Evolutionary conservation across 2,329 filamentous ascomycete species (phyloP).

Genomic region (Aplosporella prunicola): DNA sequence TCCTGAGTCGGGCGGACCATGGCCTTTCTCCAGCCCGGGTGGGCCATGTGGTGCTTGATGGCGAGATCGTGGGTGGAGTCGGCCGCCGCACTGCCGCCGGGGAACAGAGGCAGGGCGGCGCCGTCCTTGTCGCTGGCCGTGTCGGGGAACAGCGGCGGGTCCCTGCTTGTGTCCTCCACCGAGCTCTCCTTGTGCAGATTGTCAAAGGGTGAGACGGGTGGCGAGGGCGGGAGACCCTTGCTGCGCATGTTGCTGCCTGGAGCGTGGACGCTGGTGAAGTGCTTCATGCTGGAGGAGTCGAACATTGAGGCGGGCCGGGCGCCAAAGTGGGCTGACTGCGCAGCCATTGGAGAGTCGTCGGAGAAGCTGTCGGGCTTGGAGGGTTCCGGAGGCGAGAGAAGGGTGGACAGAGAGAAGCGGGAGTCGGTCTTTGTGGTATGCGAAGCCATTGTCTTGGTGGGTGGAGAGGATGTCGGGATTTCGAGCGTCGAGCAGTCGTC

Average conservation of each 20-base stretch:
- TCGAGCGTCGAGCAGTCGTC: slow-evolving; percentile 2
- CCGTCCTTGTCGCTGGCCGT: slow-evolving; percentile 21
- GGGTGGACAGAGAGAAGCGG: slow-evolving; percentile 14
- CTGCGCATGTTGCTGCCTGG: slow-evolving; percentile 22
- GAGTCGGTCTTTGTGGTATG: slow-evolving; percentile 2
- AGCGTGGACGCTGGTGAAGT: slow-evolving; percentile 13
- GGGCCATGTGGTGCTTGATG: slow-evolving; percentile 26
- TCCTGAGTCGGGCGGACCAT: slow-evolving; percentile 21
- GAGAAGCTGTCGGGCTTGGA: slow-evolving; percentile 28
- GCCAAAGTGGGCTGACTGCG: slow-evolving; percentile 19
- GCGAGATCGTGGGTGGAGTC: slow-evolving; percentile 11
- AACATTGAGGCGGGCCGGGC: slow-evolving; percentile 13
- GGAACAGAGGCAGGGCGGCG: slow-evolving; percentile 25
- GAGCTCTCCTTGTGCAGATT: slow-evolving; percentile 28
- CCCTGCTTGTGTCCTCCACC: slow-evolving; percentile 21
- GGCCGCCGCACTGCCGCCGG: slow-evolving; percentile 10
- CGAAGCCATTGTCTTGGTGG: slow-evolving; percentile 8
- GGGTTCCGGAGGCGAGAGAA: slow-evolving; percentile 33
- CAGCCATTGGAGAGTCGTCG: slow-evolving; percentile 17
- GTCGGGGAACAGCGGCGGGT: slow-evolving; percentile 28
- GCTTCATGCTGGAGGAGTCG: slow-evolving; percentile 15
- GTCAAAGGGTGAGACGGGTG: slow-evolving; percentile 31
- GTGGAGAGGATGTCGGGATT: neutral
- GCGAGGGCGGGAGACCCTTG: slow-evolving; percentile 20
- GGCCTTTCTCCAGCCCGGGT: slow-evolving; percentile 13